phyloP scores from a whole-genome alignment of 345 rosid genomes.

The Gynandropsis gynandra region DNA sequence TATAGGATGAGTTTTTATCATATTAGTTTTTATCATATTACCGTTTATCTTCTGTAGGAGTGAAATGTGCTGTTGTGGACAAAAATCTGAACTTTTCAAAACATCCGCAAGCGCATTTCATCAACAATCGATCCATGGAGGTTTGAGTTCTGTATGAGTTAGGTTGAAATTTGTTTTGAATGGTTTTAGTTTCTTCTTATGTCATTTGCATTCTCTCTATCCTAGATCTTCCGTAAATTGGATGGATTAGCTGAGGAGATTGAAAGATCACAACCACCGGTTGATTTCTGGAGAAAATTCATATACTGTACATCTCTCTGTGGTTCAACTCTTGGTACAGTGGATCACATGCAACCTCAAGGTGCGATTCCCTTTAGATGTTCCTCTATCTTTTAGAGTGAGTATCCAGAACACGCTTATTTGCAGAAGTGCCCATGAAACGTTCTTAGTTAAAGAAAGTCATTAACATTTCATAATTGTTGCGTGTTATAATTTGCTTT shows the following conservation, averaged over 20 bases:
- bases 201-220: not conserved
- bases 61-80: conserved; percentile 70
- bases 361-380: conserved; percentile 35
- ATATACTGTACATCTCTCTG: conserved; percentile 84
- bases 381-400: not conserved
- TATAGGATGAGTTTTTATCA: too few relatives aligned
- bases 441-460: not conserved
- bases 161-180: not conserved
- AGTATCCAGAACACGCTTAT: not conserved
- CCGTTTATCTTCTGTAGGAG: conserved; percentile 38
- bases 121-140: conserved; percentile 98
- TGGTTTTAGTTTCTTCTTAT: not conserved
- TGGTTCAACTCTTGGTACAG: conserved; percentile 78
- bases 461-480: conserved; percentile 4
- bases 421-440: not conserved
- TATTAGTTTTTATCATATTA: conserved; percentile 4
- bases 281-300: conserved; percentile 87
- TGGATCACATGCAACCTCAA: conserved; percentile 95
- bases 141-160: conserved; percentile 30
- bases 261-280: conserved; percentile 72
- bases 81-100: conserved; percentile 54
- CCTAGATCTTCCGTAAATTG: conserved; percentile 65
- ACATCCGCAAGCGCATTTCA: conserved; percentile 95
- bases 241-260: conserved; percentile 87
- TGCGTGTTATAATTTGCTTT: not conserved